Percentiles rank a stretch among this genome's conserved stretches.
These are phyloP conservation scores for Parascedosporium putredinis DNA, from an alignment of 2,329 filamentous ascomycete species.

Conservation along the genomic window DNA sequence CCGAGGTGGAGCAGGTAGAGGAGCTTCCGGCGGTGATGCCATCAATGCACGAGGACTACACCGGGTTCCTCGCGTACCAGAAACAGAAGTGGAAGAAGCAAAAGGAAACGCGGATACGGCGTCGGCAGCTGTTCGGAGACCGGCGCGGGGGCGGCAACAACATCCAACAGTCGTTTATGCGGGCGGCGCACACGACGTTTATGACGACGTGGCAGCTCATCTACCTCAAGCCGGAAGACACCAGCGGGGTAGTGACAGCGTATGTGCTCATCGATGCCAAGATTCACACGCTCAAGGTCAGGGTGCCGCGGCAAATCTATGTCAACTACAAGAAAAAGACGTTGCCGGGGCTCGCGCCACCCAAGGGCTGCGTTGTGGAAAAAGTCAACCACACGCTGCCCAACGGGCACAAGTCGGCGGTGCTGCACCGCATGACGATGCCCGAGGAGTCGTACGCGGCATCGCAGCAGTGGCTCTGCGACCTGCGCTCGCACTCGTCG, in stretches of 20 bases:
- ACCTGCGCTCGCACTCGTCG: slow-evolving; percentile 53
- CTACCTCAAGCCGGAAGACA: slow-evolving; percentile 73
- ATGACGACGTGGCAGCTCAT: slow-evolving; percentile 92
- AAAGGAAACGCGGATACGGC: slow-evolving; percentile 73
- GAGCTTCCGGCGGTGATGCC: slow-evolving; percentile 77
- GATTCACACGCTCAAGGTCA: slow-evolving; percentile 77
- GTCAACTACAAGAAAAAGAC: slow-evolving; percentile 84
- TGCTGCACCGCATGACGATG: slow-evolving; percentile 90
- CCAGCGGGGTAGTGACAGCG: slow-evolving; percentile 74
- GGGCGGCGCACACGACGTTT: slow-evolving; percentile 82
- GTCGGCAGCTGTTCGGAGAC: slow-evolving; percentile 89
- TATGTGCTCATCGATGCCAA: slow-evolving; percentile 91
- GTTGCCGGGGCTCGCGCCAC: slow-evolving; percentile 68
- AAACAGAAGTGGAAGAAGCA: slow-evolving; percentile 99
- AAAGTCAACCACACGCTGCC: slow-evolving; percentile 89
- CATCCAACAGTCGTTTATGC: slow-evolving; percentile 67
- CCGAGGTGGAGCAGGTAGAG: slow-evolving; percentile 67
- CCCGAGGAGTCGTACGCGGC: slow-evolving; percentile 78
- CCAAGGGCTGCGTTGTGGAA: slow-evolving; percentile 78
- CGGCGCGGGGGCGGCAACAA: slow-evolving; percentile 49
- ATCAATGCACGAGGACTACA: slow-evolving; percentile 73
- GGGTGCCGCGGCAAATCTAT: slow-evolving; percentile 81
- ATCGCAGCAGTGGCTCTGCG: slow-evolving; percentile 24
- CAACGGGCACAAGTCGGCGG: slow-evolving; percentile 86
- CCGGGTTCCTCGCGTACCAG: slow-evolving; percentile 81